Base-by-base conservation (phyloP, 768 basidiomycete species). In the Auriscalpium orientale region DNA sequence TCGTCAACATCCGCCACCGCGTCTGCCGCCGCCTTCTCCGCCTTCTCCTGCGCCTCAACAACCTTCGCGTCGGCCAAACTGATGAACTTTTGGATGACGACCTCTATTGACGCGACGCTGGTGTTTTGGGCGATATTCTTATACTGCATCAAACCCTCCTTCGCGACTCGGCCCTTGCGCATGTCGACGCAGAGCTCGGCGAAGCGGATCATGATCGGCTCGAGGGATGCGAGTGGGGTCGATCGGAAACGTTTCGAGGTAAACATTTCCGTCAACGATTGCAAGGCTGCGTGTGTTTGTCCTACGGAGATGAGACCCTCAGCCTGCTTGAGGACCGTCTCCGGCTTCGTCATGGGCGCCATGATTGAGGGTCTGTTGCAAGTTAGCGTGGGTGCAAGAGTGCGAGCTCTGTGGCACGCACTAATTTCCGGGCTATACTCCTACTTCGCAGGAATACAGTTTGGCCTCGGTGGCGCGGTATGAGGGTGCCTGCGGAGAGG, bases 91-190 rank as follows among this genome's bases (percentile, higher is more conserved):
- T 85, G 88, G 66, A 99, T 87, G 65, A 98, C 93, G 48, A 80
- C 76, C 70, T 99, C 95, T 68, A 99, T 95, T 59, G 89, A 91
- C 49, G 81, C 82, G 44, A 98, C 92, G 68, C 83, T 91, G 20
- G 87, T 84, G 64, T 95, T 93, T 67, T 99, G 95, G 0, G 93
- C 93, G 63, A 97, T 93, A 69, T 98, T 98, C 76, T 97, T 98
- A 82, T 91, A 97, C 67, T 92, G 88, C 85, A 95, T 91, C 49
- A 98, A 82, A 21, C 92, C 95, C 67, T 95, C 93, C 71, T 95
- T 94, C 21, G 94, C 95, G 28, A 90, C 87, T 28, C 92, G 81
- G 1, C 94, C 94, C 71, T 95, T 94, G 62, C 92, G 83, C 80
- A 97, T 86, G 58, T 92, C 87, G 58, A 98, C 93, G 68, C 93